Evolutionary conservation across 768 basidiomycete species (phyloP).

Genomic region (Hericium erinaceus): DNA sequence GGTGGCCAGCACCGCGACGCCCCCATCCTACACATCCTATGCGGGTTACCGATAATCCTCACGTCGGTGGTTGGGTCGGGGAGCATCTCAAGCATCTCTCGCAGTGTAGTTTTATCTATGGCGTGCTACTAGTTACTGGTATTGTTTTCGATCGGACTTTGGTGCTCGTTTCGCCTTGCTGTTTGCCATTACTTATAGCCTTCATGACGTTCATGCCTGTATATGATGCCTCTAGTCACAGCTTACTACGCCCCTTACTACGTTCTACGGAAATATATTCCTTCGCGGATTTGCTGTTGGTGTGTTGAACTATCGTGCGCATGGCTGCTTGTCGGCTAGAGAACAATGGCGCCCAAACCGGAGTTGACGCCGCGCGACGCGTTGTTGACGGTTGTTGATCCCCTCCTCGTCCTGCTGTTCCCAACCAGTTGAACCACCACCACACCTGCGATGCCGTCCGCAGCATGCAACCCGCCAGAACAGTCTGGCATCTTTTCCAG

Average conservation of each 20-base stretch:
- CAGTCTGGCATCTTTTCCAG: slow-evolving; percentile 42
- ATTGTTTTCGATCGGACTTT: background rate
- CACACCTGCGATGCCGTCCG: slow-evolving; percentile 1
- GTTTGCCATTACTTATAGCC: background rate
- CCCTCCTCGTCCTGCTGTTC: background rate
- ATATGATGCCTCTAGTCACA: background rate
- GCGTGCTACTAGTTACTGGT: background rate
- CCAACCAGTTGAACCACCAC: background rate
- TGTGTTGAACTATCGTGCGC: background rate
- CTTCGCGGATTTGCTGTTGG: background rate
- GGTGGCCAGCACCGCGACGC: slow-evolving; percentile 5
- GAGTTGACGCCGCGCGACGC: background rate
- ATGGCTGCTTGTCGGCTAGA: background rate
- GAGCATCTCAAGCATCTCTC: background rate
- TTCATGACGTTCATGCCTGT: background rate
- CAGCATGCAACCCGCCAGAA: background rate
- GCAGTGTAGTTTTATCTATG: background rate
- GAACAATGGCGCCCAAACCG: background rate
- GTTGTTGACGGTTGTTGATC: slow-evolving; percentile 1
- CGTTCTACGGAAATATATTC: background rate
- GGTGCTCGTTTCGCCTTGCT: background rate
- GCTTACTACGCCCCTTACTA: background rate
- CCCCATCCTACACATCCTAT: slow-evolving; percentile 4
- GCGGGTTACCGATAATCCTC: slow-evolving; percentile 5
- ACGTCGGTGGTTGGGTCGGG: background rate